Evolutionary conservation across 345 rosid species (phyloP).

Genomic region (Citrus australasica): DNA sequence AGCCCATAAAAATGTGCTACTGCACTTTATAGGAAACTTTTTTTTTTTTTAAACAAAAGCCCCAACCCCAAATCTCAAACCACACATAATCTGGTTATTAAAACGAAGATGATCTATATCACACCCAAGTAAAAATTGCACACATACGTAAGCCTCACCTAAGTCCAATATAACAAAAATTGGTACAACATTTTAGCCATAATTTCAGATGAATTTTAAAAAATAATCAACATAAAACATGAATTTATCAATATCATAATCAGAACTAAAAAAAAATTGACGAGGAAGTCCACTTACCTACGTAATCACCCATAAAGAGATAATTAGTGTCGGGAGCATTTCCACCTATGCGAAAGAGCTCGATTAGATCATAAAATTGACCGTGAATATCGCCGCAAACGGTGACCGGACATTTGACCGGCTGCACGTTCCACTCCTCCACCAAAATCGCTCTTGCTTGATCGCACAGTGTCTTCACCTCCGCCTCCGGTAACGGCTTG

Average conservation of each 20-base stretch:
- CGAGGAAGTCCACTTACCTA: conserved; percentile 49
- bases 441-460: conserved; percentile 93
- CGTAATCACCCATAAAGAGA: conserved; percentile 99
- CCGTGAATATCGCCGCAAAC: conserved; percentile 99
- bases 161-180: neutral
- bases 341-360: conserved; percentile 95
- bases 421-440: conserved; percentile 99
- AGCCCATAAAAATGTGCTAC: conserved; percentile 9
- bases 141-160: neutral
- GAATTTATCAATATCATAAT: neutral
- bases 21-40: neutral
- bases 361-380: conserved; percentile 95
- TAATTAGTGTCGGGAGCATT: conserved; percentile 94
- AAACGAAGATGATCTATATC: neutral
- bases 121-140: neutral
- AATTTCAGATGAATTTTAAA: neutral
- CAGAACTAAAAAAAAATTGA: neutral
- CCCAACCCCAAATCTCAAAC: neutral
- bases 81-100: neutral
- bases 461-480: conserved; percentile 91
- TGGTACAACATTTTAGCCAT: neutral
- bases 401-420: conserved; percentile 98
- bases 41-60: neutral
- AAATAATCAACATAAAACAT: neutral
- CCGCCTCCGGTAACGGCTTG: conserved; percentile 83